Evolutionary conservation across 371 early-diverging fungal genomes (phyloP).

Genomic region (Chytridium lagenaria): DNA sequence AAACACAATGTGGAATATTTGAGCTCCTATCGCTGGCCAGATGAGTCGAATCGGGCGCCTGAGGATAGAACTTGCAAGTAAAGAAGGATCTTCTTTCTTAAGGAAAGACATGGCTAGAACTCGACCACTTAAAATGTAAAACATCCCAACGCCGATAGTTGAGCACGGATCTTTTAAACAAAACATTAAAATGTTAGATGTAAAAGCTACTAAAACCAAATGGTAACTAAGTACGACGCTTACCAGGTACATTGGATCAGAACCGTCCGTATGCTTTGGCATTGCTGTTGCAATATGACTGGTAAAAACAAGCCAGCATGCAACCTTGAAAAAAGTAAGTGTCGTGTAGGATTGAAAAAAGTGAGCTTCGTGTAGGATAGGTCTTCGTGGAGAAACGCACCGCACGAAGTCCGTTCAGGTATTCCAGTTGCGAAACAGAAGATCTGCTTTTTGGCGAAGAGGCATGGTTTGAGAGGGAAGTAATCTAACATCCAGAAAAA

Average conservation of each 20-base stretch:
- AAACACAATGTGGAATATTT: conserved; percentile 3
- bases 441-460: neutral
- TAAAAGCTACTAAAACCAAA: neutral
- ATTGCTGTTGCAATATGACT: neutral
- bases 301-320: conserved; percentile 4
- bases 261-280: neutral
- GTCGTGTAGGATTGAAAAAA: neutral
- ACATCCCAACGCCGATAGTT: conserved; percentile 5
- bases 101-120: conserved; percentile 12
- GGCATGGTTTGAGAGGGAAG: conserved; percentile 1
- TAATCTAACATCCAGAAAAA: too few relatives aligned
- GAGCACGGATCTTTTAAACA: neutral
- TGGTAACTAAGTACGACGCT: neutral
- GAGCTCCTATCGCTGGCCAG: neutral
- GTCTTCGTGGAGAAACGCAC: neutral
- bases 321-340: neutral
- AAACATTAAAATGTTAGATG: neutral
- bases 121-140: conserved; percentile 14
- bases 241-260: neutral
- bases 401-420: conserved; percentile 13
- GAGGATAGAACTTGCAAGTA: conserved; percentile 11
- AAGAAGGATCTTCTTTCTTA: neutral
- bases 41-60: conserved; percentile 7
- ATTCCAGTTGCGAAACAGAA: neutral
- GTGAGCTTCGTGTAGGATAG: neutral